Conservation (phyloP, 2,329 filamentous ascomycete species). For the Uncinocarpus reesii region DNA sequence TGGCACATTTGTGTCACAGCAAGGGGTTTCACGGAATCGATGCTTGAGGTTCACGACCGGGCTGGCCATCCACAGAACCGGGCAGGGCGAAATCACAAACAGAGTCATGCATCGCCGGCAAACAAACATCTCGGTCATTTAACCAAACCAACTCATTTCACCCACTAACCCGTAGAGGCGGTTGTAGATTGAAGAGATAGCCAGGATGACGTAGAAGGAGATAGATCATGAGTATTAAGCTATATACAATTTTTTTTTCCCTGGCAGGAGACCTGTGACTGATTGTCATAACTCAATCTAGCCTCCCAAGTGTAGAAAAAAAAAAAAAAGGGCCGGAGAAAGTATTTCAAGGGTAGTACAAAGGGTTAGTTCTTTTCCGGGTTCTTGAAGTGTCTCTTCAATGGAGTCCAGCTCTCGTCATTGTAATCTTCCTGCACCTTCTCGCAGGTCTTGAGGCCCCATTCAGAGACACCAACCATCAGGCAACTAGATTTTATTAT, state of each 20-base stretch:
- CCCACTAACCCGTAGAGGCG: no score
- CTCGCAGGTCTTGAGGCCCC: slow-evolving; percentile 58
- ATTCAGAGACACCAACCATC: slow-evolving; percentile 64
- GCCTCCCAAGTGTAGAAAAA: slow-evolving; percentile 3
- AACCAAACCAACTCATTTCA: no score
- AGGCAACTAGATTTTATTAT: slow-evolving; percentile 40
- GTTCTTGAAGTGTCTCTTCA: slow-evolving; percentile 53
- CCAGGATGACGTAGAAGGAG: no score
- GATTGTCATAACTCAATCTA: slow-evolving; percentile 2
- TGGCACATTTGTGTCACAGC: no score
- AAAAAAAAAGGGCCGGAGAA: neutral
- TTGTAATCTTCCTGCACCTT: slow-evolving; percentile 66
- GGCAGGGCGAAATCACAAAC: no score
- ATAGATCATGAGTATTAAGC: slow-evolving; percentile 1
- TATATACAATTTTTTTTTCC: slow-evolving; percentile 3
- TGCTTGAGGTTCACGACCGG: no score
- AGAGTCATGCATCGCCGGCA: no score
- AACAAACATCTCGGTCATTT: no score
- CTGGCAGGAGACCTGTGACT: neutral
- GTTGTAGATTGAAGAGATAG: no score
- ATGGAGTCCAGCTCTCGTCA: slow-evolving; percentile 66
- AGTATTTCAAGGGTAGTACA: neutral
- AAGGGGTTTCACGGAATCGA: no score
- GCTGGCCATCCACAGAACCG: no score
- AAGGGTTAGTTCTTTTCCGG: slow-evolving; percentile 33